Percentiles rank a stretch among this genome's conserved stretches.
phyloP scores from a whole-genome alignment of 2,329 filamentous ascomycete genomes.

The Cadophora gregata region DNA sequence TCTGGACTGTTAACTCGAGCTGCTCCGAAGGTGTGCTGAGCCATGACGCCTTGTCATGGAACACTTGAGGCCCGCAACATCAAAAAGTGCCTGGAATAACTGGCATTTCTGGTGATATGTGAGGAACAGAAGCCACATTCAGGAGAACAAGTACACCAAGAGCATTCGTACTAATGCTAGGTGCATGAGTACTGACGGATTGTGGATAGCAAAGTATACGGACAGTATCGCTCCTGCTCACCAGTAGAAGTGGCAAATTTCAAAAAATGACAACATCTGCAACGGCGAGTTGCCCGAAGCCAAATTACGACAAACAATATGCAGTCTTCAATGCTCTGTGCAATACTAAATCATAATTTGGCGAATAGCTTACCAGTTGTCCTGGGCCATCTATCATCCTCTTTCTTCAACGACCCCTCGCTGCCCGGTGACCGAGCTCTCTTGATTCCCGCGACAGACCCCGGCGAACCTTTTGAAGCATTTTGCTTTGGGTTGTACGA shows the following conservation, averaged over 20 bases:
- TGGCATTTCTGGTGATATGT: background rate
- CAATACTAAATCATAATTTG: background rate
- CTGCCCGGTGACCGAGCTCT: conserved; percentile 41
- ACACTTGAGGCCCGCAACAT: background rate
- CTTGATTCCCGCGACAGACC: conserved; percentile 36
- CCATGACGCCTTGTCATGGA: background rate
- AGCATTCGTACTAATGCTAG: background rate
- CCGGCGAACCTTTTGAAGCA: conserved; percentile 31
- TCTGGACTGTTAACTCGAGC: background rate
- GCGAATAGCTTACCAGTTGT: conserved; percentile 39
- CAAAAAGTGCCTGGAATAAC: background rate
- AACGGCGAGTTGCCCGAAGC: background rate
- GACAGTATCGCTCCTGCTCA: background rate
- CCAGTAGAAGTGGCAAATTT: background rate
- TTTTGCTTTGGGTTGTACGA: conserved; percentile 68
- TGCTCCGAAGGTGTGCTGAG: conserved; percentile 1
- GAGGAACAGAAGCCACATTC: background rate
- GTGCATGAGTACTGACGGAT: too few species aligned
- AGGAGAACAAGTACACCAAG: background rate
- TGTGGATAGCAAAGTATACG: background rate
- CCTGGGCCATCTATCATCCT: conserved; percentile 43
- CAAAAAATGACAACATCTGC: background rate
- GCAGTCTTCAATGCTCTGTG: background rate
- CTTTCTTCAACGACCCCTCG: conserved; percentile 38
- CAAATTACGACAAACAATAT: background rate